Evolutionary conservation across 495 filamentous ascomycete genomes (phyloP).

Genomic region (Neurospora sp.): DNA sequence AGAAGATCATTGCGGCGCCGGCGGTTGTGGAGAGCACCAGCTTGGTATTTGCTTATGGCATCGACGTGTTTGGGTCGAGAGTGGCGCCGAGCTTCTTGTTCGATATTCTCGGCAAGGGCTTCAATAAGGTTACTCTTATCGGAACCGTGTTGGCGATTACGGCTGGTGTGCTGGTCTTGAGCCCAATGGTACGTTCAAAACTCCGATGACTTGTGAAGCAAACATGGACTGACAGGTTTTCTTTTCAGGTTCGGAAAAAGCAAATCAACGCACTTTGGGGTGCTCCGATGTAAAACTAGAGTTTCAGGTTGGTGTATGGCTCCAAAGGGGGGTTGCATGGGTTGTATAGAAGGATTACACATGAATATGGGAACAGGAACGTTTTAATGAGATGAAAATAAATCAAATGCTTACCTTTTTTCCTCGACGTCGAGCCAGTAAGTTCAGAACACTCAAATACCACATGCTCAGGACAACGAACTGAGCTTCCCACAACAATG

Average conservation of each 20-base stretch:
- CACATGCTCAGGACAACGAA: too few species aligned
- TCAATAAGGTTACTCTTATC: constrained; percentile 78
- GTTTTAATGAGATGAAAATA: background rate
- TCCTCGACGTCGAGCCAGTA: too few species aligned
- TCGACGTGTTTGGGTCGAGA: constrained; percentile 80
- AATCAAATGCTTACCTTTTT: background rate
- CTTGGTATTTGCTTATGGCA: constrained; percentile 78
- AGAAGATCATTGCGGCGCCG: constrained; percentile 59
- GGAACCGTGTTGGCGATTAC: constrained; percentile 70
- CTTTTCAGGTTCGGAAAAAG: constrained; percentile 27
- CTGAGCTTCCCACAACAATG: too few species aligned
- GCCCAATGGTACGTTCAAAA: constrained; percentile 65
- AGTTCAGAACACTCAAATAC: background rate
- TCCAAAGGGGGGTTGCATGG: background rate
- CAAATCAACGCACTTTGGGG: constrained; percentile 30
- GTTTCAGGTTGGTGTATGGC: background rate
- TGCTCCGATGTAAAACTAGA: constrained; percentile 3
- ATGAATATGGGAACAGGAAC: background rate
- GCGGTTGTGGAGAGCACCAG: constrained; percentile 87
- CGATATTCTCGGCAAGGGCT: constrained; percentile 86
- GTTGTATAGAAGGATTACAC: background rate
- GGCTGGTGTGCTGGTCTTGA: constrained; percentile 62
- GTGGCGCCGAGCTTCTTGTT: constrained; percentile 78
- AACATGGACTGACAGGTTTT: background rate
- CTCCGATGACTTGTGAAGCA: background rate